Conservation (phyloP, 148 eudicot species). For the Linanthus parryae region DNA sequence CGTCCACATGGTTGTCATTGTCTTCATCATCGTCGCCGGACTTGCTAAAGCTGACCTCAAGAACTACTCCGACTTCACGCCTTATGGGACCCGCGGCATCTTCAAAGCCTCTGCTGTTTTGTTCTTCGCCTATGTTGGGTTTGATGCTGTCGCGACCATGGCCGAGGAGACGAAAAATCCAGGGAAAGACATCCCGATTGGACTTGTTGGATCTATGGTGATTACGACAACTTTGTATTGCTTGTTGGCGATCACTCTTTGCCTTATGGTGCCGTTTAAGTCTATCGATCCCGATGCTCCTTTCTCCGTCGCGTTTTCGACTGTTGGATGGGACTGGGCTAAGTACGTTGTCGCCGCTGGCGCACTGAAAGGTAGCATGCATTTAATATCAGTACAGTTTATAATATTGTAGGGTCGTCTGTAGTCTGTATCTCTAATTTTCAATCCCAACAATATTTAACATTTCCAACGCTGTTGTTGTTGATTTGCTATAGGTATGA, state of each 20-base stretch:
- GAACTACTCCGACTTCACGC: slow-evolving; percentile 21
- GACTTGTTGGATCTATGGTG: slow-evolving; percentile 52
- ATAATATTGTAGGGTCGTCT: background rate
- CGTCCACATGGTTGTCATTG: slow-evolving; percentile 25
- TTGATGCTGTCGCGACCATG: slow-evolving; percentile 52
- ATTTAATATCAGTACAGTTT: background rate
- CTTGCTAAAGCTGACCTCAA: slow-evolving; percentile 17
- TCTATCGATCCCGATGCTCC: slow-evolving; percentile 33
- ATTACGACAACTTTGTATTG: slow-evolving; percentile 39
- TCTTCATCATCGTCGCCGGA: slow-evolving; percentile 36
- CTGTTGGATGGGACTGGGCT: slow-evolving; percentile 50
- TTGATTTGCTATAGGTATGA: slow-evolving; percentile 11
- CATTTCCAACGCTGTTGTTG: background rate
- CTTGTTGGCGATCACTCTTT: slow-evolving; percentile 38
- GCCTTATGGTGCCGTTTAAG: slow-evolving; percentile 39
- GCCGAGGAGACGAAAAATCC: slow-evolving; percentile 62
- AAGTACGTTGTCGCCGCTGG: slow-evolving; percentile 52
- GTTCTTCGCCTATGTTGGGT: slow-evolving; percentile 65
- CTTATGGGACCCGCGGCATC: slow-evolving; percentile 25
- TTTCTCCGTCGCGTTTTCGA: slow-evolving; percentile 46
- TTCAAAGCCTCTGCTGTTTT: slow-evolving; percentile 34
- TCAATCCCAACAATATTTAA: background rate
- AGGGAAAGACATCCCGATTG: slow-evolving; percentile 49
- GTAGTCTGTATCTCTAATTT: background rate
- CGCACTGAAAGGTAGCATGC: slow-evolving; percentile 50